Evolutionary conservation across 768 basidiomycete genomes (phyloP).

Genomic region (Cubamyces lactineus): DNA sequence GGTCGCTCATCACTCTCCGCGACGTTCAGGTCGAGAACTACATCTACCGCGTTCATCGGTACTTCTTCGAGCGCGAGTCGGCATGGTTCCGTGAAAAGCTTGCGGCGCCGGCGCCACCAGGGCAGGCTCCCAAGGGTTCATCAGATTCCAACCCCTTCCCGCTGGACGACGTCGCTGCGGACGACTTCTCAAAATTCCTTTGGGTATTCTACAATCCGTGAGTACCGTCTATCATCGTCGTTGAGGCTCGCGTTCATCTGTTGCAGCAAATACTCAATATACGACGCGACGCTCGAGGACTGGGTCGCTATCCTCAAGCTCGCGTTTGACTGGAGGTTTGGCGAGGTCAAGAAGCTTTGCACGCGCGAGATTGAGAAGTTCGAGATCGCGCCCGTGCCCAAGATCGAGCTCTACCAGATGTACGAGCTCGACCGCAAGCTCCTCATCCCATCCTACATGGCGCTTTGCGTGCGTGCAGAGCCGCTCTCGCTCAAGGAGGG

Average conservation of each 20-base stretch:
- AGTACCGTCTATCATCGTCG: conserved; percentile 5
- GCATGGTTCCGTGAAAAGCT: conserved; percentile 31
- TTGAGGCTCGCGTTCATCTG: not conserved
- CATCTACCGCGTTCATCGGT: conserved; percentile 36
- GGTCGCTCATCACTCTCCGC: not conserved
- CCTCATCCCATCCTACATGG: conserved; percentile 55
- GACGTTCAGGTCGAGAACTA: conserved; percentile 29
- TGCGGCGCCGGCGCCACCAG: conserved; percentile 23
- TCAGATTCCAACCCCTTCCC: conserved; percentile 36
- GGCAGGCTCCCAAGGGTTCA: conserved; percentile 32
- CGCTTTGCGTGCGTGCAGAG: conserved; percentile 53
- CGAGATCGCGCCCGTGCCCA: conserved; percentile 50
- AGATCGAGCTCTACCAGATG: conserved; percentile 58
- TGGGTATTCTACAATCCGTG: conserved; percentile 41
- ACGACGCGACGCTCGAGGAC: conserved; percentile 49
- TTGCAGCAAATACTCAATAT: conserved; percentile 56
- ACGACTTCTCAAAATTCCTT: conserved; percentile 36
- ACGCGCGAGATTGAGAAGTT: conserved; percentile 56
- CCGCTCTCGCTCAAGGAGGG: conserved; percentile 60
- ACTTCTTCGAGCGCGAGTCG: conserved; percentile 39
- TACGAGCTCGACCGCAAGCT: conserved; percentile 51
- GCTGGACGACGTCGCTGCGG: conserved; percentile 33
- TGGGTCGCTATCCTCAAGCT: conserved; percentile 62
- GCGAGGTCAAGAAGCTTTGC: conserved; percentile 51
- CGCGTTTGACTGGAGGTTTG: conserved; percentile 57